phyloP scores from a whole-genome alignment of 106 monocot genomes.

The Amphibolis antarctica region DNA sequence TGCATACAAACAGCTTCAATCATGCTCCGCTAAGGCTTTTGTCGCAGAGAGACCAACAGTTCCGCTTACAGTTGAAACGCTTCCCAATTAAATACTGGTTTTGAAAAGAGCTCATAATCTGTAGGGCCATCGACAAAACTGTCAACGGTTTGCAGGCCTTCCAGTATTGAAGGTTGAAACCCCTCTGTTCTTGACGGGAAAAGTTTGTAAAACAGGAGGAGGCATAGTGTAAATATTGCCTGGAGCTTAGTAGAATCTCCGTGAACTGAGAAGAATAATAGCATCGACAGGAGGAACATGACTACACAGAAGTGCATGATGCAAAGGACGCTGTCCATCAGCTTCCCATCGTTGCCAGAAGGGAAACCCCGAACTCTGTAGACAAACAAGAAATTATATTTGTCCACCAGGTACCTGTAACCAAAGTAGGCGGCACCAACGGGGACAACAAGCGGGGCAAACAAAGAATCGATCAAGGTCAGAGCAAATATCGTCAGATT shows the following conservation, averaged over 20 bases:
- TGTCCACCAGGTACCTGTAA: constrained; percentile 86
- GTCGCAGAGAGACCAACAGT: constrained; percentile 3
- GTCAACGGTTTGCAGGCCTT: constrained; percentile 79
- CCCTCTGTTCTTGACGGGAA: constrained; percentile 49
- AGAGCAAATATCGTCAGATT: constrained; percentile 94
- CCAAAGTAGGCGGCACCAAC: constrained; percentile 93
- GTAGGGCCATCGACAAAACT: constrained; percentile 90
- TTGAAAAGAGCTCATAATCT: constrained; percentile 93
- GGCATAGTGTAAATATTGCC: constrained; percentile 83
- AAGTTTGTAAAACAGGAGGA: constrained; percentile 71
- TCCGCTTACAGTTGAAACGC: constrained; percentile 49
- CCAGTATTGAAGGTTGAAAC: constrained; percentile 74
- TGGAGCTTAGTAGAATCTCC: constrained; percentile 86
- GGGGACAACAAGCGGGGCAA: constrained; percentile 86
- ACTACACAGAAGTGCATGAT: constrained; percentile 95
- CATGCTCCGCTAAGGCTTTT: constrained; percentile 13
- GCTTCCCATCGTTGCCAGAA: constrained; percentile 88
- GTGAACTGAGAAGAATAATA: constrained; percentile 77
- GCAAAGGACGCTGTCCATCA: constrained; percentile 90
- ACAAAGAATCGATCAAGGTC: constrained; percentile 93
- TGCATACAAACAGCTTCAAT: constrained; percentile 1
- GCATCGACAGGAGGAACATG: constrained; percentile 77
- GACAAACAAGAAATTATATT: constrained; percentile 98
- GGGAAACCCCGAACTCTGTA: constrained; percentile 92
- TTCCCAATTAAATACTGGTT: constrained; percentile 84